Conservation (phyloP, 352 stramenopile genomes). For the Thalassiosira exigua region DNA sequence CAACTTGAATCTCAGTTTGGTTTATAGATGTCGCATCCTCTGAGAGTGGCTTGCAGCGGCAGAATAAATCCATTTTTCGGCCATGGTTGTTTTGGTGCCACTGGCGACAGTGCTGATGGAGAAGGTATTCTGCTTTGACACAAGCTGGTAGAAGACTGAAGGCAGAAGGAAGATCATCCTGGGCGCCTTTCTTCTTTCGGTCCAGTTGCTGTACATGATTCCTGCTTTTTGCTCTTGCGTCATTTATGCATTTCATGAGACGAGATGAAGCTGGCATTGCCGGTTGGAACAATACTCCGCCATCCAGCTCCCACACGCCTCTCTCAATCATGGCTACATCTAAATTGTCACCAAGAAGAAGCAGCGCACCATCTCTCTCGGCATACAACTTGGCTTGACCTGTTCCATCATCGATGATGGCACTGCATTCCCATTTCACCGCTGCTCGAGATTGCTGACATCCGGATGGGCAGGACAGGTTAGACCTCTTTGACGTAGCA, state of each 20-base stretch:
- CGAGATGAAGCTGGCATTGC: slow-evolving; percentile 54
- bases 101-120: slow-evolving; percentile 73
- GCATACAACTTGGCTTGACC: slow-evolving; percentile 81
- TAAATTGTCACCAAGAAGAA: slow-evolving; percentile 57
- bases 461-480: slow-evolving; percentile 51
- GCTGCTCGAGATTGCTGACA: slow-evolving; percentile 42
- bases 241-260: slow-evolving; percentile 51
- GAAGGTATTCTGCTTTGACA: slow-evolving; percentile 69
- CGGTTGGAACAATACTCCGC: slow-evolving; percentile 70
- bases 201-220: slow-evolving; percentile 14
- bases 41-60: slow-evolving; percentile 76
- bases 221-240: slow-evolving; percentile 38
- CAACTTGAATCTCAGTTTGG: slow-evolving; percentile 58
- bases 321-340: slow-evolving; percentile 60
- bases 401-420: slow-evolving; percentile 79
- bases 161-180: slow-evolving; percentile 22
- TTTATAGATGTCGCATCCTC: slow-evolving; percentile 54
- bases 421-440: slow-evolving; percentile 84
- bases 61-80: slow-evolving; percentile 69
- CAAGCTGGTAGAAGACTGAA: slow-evolving; percentile 50
- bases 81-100: slow-evolving; percentile 45
- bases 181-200: background rate
- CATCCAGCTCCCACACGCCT: slow-evolving; percentile 60
- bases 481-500: slow-evolving; percentile 6
- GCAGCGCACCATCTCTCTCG: slow-evolving; percentile 73